phyloP scores from a whole-genome alignment of 805 yeast species.

The Cyberlindnera lachancei region DNA sequence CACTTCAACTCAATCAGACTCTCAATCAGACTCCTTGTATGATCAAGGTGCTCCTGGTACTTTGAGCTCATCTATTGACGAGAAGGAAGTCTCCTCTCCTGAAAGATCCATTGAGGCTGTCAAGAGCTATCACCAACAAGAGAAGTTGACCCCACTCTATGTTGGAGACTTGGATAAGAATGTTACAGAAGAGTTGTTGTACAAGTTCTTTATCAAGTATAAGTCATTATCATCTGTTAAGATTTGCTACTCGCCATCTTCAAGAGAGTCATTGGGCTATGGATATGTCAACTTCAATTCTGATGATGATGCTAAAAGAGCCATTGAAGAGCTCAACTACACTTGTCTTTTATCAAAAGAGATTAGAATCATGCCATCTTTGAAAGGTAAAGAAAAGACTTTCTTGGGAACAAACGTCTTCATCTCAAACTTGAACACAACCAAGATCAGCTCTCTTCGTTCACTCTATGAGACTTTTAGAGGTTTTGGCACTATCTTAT shows the following conservation, averaged over 20 bases:
- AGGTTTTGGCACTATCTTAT: constrained; percentile 36
- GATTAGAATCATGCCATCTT: constrained; percentile 48
- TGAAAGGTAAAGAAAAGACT: constrained; percentile 35
- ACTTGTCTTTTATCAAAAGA: constrained; percentile 33
- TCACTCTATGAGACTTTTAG: constrained; percentile 43
- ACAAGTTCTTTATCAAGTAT: constrained; percentile 33
- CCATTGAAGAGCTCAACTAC: constrained; percentile 52
- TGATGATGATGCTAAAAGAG: constrained; percentile 44
- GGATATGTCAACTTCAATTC: constrained; percentile 61
- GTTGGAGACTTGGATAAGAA: constrained; percentile 54
- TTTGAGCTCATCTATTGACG: background rate
- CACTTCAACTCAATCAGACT: too few species aligned
- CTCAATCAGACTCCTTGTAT: too few species aligned
- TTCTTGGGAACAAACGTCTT: constrained; percentile 43
- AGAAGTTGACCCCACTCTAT: constrained; percentile 27
- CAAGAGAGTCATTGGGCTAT: constrained; percentile 58
- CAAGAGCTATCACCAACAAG: constrained; percentile 7
- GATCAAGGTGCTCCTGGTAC: too few species aligned
- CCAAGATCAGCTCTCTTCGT: constrained; percentile 30
- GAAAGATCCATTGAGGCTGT: constrained; percentile 14
- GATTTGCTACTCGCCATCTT: constrained; percentile 46
- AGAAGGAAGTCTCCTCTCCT: constrained; percentile 4
- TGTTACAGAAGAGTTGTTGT: constrained; percentile 43
- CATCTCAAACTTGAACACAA: constrained; percentile 33
- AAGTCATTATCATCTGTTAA: constrained; percentile 50